These are phyloP conservation scores for Saccharomycopsis malanga DNA, from an alignment of 805 yeast genomes.

Conservation along the genomic window DNA sequence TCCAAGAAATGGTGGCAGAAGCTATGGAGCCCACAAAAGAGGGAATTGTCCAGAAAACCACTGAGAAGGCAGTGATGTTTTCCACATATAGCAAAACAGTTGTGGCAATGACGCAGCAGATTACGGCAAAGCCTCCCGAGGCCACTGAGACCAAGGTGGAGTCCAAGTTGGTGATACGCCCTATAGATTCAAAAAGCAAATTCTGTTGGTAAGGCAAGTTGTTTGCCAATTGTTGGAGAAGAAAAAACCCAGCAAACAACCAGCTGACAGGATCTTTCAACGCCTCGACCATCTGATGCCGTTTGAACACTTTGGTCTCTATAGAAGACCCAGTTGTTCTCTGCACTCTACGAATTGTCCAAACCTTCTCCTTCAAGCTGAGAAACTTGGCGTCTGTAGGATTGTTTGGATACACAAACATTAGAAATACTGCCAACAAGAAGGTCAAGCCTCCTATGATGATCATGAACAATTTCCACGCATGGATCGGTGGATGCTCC, in stretches of 20 bases:
- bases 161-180: constrained; percentile 36
- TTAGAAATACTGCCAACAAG: constrained; percentile 30
- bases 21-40: constrained; percentile 30
- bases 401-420: constrained; percentile 46
- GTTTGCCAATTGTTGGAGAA: constrained; percentile 45
- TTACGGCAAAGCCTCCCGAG: constrained; percentile 41
- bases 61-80: constrained; percentile 34
- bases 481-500: constrained; percentile 24
- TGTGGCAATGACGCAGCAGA: constrained; percentile 36
- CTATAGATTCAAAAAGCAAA: constrained; percentile 39
- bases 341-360: constrained; percentile 41
- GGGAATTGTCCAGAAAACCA: constrained; percentile 32
- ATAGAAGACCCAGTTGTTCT: constrained; percentile 34
- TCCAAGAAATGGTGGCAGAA: constrained; percentile 25
- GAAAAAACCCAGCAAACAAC: constrained; percentile 35
- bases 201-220: constrained; percentile 48
- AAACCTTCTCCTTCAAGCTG: constrained; percentile 41
- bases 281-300: constrained; percentile 43
- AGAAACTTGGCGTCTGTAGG: constrained; percentile 47
- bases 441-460: constrained; percentile 52
- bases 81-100: constrained; percentile 29
- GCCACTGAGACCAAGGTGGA: constrained; percentile 51
- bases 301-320: constrained; percentile 42
- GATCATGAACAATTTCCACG: constrained; percentile 51
- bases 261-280: constrained; percentile 42